Conservation (phyloP, 2,329 filamentous ascomycete genomes). For the Chrysosporium keratinophilum region DNA sequence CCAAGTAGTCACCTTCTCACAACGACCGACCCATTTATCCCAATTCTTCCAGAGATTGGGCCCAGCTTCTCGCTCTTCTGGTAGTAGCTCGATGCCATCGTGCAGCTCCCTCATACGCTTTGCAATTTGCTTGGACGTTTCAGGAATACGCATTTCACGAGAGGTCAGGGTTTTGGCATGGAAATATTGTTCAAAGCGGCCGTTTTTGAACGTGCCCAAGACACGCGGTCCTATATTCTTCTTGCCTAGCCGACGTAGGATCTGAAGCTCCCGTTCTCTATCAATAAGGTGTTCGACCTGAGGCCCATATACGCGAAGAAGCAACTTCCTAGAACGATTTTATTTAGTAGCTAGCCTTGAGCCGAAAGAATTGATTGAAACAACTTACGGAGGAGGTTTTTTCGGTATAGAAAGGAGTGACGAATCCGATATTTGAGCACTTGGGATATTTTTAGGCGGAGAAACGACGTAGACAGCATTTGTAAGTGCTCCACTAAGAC, state of each 20-base stretch:
- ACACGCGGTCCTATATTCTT: conserved; percentile 90
- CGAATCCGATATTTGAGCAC: conserved; percentile 30
- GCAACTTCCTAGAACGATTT: conserved; percentile 50
- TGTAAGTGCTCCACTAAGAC: conserved; percentile 74
- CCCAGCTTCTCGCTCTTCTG: conserved; percentile 64
- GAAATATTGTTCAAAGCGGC: conserved; percentile 90
- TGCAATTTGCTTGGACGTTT: conserved; percentile 83
- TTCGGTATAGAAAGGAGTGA: conserved; percentile 31
- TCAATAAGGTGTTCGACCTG: conserved; percentile 95
- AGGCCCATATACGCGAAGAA: conserved; percentile 86
- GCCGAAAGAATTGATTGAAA: background rate
- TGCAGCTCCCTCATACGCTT: conserved; percentile 97
- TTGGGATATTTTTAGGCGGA: conserved; percentile 57
- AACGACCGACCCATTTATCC: conserved; percentile 75
- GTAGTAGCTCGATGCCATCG: conserved; percentile 77
- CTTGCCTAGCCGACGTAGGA: conserved; percentile 71
- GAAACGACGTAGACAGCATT: conserved; percentile 94
- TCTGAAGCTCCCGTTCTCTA: conserved; percentile 75
- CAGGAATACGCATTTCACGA: conserved; percentile 63
- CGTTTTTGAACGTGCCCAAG: conserved; percentile 85
- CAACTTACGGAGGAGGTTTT: conserved; percentile 45
- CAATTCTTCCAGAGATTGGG: conserved; percentile 85
- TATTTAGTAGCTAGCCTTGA: conserved; percentile 3
- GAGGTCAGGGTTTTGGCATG: conserved; percentile 71
- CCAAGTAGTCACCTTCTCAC: conserved; percentile 43